Evolutionary conservation across 345 rosid species (phyloP).

Genomic region (Eucalyptus marginata): DNA sequence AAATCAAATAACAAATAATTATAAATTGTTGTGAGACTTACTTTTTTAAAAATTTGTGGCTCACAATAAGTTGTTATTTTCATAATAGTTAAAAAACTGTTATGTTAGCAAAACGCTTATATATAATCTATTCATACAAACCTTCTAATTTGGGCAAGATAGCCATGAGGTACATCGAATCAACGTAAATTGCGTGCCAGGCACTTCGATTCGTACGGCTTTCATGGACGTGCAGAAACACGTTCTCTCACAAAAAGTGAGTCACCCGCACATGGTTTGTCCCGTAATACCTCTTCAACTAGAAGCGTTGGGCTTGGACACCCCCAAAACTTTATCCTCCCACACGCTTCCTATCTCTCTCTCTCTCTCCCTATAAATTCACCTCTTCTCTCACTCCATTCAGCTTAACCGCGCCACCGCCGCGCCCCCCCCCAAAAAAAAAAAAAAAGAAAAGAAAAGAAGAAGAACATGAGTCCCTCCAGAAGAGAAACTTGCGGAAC

Average conservation of each 20-base stretch:
- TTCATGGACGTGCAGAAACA: neutral
- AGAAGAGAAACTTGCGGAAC: neutral
- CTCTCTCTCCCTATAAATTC: neutral
- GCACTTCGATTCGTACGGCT: neutral
- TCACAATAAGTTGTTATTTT: accelerated
- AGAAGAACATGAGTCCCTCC: neutral
- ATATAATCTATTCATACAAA: neutral
- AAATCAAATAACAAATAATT: too few relatives aligned
- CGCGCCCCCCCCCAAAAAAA: too few relatives aligned
- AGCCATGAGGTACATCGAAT: neutral
- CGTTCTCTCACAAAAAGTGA: neutral
- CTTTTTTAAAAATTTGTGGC: accelerated
- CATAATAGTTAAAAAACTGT: too few relatives aligned
- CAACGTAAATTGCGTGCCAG: accelerated
- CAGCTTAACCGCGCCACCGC: neutral
- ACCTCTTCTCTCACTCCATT: neutral
- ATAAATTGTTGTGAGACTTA: accelerated
- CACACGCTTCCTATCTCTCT: neutral
- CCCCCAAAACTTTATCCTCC: neutral
- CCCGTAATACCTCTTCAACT: neutral
- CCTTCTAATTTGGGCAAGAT: neutral
- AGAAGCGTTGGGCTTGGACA: neutral
- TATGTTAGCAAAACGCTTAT: too few relatives aligned
- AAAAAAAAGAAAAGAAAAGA: accelerated
- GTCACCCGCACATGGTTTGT: neutral